phyloP scores from a whole-genome alignment of 768 basidiomycete species.

The Boletus sp. region DNA sequence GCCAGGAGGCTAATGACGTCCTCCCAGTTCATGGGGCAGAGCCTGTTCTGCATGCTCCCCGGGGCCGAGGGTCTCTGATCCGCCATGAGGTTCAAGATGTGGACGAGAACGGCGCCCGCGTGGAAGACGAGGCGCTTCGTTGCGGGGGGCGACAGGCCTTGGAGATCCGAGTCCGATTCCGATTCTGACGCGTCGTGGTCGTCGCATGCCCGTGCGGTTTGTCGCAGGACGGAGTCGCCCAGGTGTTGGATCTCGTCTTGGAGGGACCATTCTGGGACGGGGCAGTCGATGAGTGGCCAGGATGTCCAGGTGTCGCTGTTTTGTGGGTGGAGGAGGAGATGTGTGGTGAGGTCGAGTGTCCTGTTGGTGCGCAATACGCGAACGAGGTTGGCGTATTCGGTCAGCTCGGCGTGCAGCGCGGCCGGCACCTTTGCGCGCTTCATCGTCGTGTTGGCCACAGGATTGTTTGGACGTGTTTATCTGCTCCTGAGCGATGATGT shows the following conservation, averaged over 20 bases:
- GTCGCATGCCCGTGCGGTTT: constrained; percentile 6
- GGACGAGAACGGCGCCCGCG: constrained; percentile 46
- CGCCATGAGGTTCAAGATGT: constrained; percentile 53
- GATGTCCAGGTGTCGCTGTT: constrained; percentile 60
- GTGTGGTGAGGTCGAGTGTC: constrained; percentile 56
- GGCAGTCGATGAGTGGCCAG: constrained; percentile 75
- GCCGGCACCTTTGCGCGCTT: constrained; percentile 45
- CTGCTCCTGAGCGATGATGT: constrained; percentile 8
- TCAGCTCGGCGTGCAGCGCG: constrained; percentile 60
- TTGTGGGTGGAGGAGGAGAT: constrained; percentile 39
- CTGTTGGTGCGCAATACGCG: constrained; percentile 59
- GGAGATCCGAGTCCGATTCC: constrained; percentile 32
- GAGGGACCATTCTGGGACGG: constrained; percentile 66
- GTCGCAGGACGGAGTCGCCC: constrained; percentile 37
- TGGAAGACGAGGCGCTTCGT: constrained; percentile 41
- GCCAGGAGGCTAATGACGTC: constrained; percentile 55
- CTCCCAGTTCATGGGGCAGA: constrained; percentile 62
- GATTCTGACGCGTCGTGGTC: constrained; percentile 23
- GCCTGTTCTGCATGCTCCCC: constrained; percentile 63
- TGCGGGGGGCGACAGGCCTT: constrained; percentile 28
- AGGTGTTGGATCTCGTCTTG: constrained; percentile 64
- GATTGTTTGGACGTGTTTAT: constrained; percentile 12
- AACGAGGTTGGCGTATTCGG: constrained; percentile 65
- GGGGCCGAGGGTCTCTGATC: constrained; percentile 54
- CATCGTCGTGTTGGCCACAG: background rate